These are phyloP conservation scores for Populus euphratica DNA, from an alignment of 345 rosid genomes.

Conservation along the genomic window DNA sequence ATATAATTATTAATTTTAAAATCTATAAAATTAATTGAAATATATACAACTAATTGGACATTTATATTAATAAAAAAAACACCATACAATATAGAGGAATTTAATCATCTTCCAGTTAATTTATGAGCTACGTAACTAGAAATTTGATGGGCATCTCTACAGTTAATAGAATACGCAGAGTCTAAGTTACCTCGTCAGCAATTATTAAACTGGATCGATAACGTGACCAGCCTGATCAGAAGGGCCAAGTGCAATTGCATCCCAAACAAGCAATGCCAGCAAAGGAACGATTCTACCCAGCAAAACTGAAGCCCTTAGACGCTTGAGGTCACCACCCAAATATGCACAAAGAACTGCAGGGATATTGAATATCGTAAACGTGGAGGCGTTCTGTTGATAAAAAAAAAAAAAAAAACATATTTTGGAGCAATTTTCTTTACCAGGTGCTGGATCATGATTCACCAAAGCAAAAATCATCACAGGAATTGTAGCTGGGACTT, in stretches of 20 bases:
- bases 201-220: constrained; percentile 50
- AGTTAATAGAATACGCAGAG: neutral
- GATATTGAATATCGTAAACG: constrained; percentile 10
- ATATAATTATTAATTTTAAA: too few relatives aligned
- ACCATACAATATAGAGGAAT: neutral
- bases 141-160: neutral
- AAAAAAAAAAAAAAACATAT: neutral
- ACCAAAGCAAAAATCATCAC: constrained; percentile 60
- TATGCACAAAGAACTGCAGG: constrained; percentile 62
- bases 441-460: constrained; percentile 57
- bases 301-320: constrained; percentile 48
- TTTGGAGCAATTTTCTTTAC: constrained; percentile 20
- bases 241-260: constrained; percentile 49
- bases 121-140: neutral
- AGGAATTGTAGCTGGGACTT: constrained; percentile 52
- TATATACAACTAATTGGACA: rapidly evolving
- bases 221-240: constrained; percentile 34
- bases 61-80: too few relatives aligned
- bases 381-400: neutral
- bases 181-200: constrained; percentile 40
- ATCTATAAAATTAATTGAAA: rapidly evolving
- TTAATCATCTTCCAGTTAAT: neutral
- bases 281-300: constrained; percentile 58
- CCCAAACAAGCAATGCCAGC: constrained; percentile 56
- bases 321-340: constrained; percentile 48